Conservation (phyloP, 192 early-diverging fungal genomes). For the Coemansia sp. region DNA sequence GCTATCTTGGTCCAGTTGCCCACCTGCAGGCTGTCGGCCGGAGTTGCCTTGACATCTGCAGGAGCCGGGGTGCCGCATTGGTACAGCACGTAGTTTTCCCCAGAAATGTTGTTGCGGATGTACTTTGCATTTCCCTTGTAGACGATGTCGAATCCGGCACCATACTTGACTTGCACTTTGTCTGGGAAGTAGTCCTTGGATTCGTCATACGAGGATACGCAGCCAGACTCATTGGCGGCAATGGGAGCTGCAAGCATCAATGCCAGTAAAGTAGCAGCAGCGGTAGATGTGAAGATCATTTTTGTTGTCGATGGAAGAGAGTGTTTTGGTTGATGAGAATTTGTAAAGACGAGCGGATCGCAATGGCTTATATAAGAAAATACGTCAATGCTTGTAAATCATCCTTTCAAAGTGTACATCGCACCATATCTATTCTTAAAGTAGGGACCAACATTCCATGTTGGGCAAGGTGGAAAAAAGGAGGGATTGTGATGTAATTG, state of each 20-base stretch:
- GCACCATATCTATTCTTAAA: too few species aligned
- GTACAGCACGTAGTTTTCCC: constrained; percentile 62
- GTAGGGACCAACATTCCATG: too few species aligned
- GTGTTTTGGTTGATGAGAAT: neutral
- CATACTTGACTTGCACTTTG: constrained; percentile 55
- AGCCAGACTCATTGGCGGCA: constrained; percentile 29
- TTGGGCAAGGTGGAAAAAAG: too few species aligned
- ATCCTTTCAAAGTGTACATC: too few species aligned
- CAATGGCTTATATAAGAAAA: too few species aligned
- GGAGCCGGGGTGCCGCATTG: constrained; percentile 66
- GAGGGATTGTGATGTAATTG: too few species aligned
- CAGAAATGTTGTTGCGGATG: constrained; percentile 55
- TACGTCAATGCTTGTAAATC: too few species aligned
- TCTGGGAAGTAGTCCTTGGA: constrained; percentile 51
- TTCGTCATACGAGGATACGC: constrained; percentile 28
- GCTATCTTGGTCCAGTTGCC: constrained; percentile 53
- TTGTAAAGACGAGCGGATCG: neutral
- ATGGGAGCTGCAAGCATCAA: constrained; percentile 3
- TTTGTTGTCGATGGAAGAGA: neutral
- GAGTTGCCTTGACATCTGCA: constrained; percentile 46
- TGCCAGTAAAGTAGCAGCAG: constrained; percentile 18
- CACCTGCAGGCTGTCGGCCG: constrained; percentile 33
- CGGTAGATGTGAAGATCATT: constrained; percentile 30
- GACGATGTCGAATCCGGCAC: constrained; percentile 58
- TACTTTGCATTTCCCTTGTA: constrained; percentile 68